phyloP scores from a whole-genome alignment of 495 filamentous ascomycete genomes.

The Podospora pseudoanserina region DNA sequence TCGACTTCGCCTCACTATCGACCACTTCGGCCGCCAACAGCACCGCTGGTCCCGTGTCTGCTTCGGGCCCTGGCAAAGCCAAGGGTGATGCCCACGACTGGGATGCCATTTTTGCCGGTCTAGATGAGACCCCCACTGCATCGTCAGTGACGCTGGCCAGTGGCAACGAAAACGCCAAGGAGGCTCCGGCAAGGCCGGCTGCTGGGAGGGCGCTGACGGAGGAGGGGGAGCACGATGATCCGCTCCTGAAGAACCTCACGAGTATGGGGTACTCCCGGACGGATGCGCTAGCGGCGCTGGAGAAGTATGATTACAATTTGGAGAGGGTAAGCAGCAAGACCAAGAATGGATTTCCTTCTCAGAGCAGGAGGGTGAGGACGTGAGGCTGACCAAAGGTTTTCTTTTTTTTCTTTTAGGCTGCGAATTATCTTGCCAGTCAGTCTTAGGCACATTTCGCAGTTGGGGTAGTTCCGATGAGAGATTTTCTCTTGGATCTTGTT shows the following conservation, averaged over 20 bases:
- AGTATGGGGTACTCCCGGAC: conserved; percentile 84
- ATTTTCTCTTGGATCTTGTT: conserved; percentile 1
- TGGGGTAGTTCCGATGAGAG: not conserved
- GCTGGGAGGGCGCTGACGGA: conserved; percentile 64
- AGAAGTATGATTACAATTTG: conserved; percentile 93
- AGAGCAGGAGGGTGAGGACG: conserved; percentile 5
- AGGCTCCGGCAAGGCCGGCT: conserved; percentile 37
- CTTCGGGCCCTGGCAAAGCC: conserved; percentile 30
- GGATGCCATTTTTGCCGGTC: conserved; percentile 88
- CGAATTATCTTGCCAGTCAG: conserved; percentile 47
- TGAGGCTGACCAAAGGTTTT: conserved; percentile 29
- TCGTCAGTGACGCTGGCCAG: conserved; percentile 24
- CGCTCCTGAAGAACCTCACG: conserved; percentile 84
- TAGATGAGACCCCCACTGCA: conserved; percentile 51
- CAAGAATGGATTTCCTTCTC: conserved; percentile 10
- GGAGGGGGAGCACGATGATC: conserved; percentile 80
- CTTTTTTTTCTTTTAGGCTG: conserved; percentile 35
- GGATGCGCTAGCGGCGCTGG: conserved; percentile 77
- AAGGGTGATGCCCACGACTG: conserved; percentile 68
- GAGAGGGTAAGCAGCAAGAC: conserved; percentile 66
- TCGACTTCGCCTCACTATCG: conserved; percentile 45
- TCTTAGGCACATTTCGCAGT: conserved; percentile 26
- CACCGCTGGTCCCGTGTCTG: conserved; percentile 49
- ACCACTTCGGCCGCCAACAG: conserved; percentile 45
- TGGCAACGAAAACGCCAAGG: conserved; percentile 27